Base-by-base conservation (phyloP, 2,329 filamentous ascomycete genomes). In the Fusarium oligoseptatum region DNA sequence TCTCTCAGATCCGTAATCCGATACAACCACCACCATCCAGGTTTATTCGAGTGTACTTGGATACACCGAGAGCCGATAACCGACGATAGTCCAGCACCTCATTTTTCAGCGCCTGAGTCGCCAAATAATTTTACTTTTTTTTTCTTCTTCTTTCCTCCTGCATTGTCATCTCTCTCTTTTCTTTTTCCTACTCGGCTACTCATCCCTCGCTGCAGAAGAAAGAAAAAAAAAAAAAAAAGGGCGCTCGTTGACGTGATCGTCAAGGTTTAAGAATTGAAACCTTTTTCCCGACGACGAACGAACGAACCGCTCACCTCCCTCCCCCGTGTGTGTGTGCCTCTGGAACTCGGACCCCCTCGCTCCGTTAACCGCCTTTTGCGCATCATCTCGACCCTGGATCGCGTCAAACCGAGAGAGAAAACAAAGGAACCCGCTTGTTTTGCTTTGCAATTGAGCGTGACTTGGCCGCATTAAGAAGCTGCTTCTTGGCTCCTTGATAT, bases 21-120 rank as follows among this genome's bases (percentile, higher is more conserved):
- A 71, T 58, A 34, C 69, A 67, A 70, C 39, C 56, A 27, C 55
- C 34, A 37, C 45, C 56, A 55, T 22, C 52, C 68, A 61, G 14
- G n/a, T n/a, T 6, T 22, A 14, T n/a, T 34, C n/a, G 27, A 50
- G 62, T 73, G 62, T 73, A 73, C 71, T 62, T 56, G 39, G 61
- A 43, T 75, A 75, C 72, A 75, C 72, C 72, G 72, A 75, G 72
- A 75, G 72, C 72, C 72, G 72, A 75, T 64, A 73, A 48, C 72
- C 72, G 72, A 72, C 60, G 55, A 68, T 48, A 52, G 34, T 29
- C 34, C 34, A 39, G 32, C 36, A 29, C 32, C 39, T 68, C 43
- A 55, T 43, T 57, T 34, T 29, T 29, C 48, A 52, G 48, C 48
- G 39, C 72, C 64, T 60, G 61, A 67, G 66, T 73, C 69, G 39